Base-by-base conservation (phyloP, 345 rosid species). In the Populus nigra region DNA sequence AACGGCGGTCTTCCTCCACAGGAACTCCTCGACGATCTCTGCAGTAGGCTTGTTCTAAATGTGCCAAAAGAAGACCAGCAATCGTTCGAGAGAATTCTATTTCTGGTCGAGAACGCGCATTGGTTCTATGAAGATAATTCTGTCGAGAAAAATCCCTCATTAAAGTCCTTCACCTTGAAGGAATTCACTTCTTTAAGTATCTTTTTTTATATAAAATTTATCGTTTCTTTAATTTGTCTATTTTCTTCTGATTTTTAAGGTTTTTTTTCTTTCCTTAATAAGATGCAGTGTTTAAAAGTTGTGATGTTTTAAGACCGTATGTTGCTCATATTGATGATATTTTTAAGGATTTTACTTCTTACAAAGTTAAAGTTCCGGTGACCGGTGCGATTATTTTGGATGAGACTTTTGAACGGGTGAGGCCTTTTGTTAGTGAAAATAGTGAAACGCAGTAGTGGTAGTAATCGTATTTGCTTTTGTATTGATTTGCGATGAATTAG, bases 91-190 rank as follows among this genome's bases (percentile, higher is more conserved):
- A 89, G 98, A 79, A 91, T 96, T 84, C 81, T 96, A 68, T 96
- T 96, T 79, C 93, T 96, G 2, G 99, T 96, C 80, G 99, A 96
- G 88, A 90, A 87, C 75, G 98, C 99, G 11, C 94, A 96, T 84
- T 96, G 99, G 99, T 94, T 87, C 87, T 96, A 96, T 15, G 97
- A 94, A 86, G 99, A 96, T 82, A 94, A 94, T 79, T 85, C 98
- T 35, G 97, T 96, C 27, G 98, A 96, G 81, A 89, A 90, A 57
- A 93, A 96, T 84, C 97, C 98, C 18, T 92, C 95, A 2, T 82
- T 94, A 27, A 96, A 94, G 89, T 96, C 99, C 1, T 81, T 96
- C 43, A 87, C 82, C 33, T 83, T 96, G 82, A 96, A 96, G 87
- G 97, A 96, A 86, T 96, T 96, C 85, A 94, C 98, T 67, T 90